A percentile compares a stretch with the other conserved stretches of the same genome.
Evolutionary conservation across 352 stramenopile species (phyloP).

Genomic region (Chloridella minuta): DNA sequence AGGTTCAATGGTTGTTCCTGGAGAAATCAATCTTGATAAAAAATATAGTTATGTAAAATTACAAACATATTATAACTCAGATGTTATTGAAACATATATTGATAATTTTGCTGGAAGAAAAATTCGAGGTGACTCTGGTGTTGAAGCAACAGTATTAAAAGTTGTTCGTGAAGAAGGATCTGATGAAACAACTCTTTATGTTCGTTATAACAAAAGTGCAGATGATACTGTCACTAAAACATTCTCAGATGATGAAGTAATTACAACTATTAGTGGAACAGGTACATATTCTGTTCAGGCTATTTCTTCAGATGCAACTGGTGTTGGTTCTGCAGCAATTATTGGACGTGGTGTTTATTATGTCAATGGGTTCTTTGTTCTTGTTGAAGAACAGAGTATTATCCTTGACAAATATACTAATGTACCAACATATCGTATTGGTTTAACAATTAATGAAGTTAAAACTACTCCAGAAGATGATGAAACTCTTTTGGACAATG

Average conservation of each 20-base stretch:
- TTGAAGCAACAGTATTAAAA: conserved; percentile 10
- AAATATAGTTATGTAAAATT: conserved; percentile 12
- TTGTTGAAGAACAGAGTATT: no score
- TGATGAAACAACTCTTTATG: not conserved
- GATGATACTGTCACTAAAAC: not conserved
- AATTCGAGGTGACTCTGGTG: not conserved
- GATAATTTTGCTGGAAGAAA: no score
- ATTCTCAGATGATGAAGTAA: not conserved
- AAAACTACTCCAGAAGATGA: not conserved
- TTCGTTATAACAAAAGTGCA: not conserved
- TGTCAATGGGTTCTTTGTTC: not conserved
- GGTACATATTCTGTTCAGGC: not conserved
- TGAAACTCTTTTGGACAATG: not conserved
- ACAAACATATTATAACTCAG: not conserved
- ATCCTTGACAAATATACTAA: no score
- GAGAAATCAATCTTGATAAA: not conserved
- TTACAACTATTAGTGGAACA: not conserved
- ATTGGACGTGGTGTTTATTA: not conserved
- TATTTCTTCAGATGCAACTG: no score
- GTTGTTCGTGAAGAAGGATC: not conserved
- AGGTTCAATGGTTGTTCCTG: not conserved
- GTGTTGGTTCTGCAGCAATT: not conserved
- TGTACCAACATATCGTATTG: not conserved
- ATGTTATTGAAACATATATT: no score
- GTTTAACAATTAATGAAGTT: not conserved